Evolutionary conservation across 768 basidiomycete genomes (phyloP), one percentile per base, ranked within the genome.

Genomic region (Tricholoma sp.): DNA sequence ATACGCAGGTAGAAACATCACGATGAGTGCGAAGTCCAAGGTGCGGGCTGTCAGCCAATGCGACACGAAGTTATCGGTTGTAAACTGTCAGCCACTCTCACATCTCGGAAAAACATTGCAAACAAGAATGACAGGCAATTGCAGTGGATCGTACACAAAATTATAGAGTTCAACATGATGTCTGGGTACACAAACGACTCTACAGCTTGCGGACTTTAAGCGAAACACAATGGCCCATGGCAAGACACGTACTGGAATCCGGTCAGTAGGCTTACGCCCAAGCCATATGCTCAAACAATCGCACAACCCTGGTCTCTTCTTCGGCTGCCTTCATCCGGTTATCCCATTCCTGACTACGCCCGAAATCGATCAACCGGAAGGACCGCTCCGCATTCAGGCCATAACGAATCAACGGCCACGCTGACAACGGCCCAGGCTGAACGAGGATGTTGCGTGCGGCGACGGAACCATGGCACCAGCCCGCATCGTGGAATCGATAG

Each of bases 361-460:
- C 52, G 42, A 53, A 53, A 13, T 53, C 37, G n/a, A 53, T 53
- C 28, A 53, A 31, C 12, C 37, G 24, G 33, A 53, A 53, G n/a
- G 52, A 41, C 37, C 0, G 32, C 20, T 31, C 12, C 8, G 7
- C 2, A 11, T 31, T 8, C 1, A 11, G 15, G 9, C 29, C 15
- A 13, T 5, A 17, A 37, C 52, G 34, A 10, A 1, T 47, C 2
- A 45, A 1, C 1, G 65, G 67, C 17, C 34, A 59, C 17, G 29
- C 56, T 33, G 44, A 57, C 36, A 75, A 54, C 0, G 70, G 71
- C 9, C 73, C 71, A 1, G 42, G 50, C 55, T 75, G 72, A 48
- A 66, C 55, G 10, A 76, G 54, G 24, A 77, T 67, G 49, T 77
- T 77, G 12, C 75, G 68, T 24, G 55, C 49, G 12, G 57, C 67